A percentile compares a stretch with the other conserved stretches of the same genome.
Evolutionary conservation across 352 stramenopile species (phyloP).

Genomic region (Phytophthora constricta): DNA sequence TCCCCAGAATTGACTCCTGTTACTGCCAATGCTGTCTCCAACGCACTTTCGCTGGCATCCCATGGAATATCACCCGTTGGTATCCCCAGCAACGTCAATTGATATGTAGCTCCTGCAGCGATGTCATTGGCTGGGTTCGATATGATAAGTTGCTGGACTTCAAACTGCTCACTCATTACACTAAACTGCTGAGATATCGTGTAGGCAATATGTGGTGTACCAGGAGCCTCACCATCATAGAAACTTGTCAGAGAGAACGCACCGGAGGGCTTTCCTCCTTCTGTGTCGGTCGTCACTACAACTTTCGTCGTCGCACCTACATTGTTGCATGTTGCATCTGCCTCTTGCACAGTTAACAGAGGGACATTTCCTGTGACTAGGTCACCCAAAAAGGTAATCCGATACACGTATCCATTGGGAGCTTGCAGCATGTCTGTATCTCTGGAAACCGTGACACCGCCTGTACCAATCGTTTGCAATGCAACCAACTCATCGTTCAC

Average conservation of each 20-base stretch:
- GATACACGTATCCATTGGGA: constrained; percentile 65
- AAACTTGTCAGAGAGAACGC: constrained; percentile 53
- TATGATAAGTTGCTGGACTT: constrained; percentile 67
- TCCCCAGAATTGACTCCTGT: constrained; percentile 30
- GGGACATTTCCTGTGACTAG: constrained; percentile 61
- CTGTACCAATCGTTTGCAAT: constrained; percentile 44
- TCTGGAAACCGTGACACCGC: constrained; percentile 53
- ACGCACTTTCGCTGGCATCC: constrained; percentile 54
- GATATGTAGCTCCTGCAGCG: constrained; percentile 42
- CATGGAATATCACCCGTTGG: constrained; percentile 58
- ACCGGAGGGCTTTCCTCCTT: constrained; percentile 38
- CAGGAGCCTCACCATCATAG: constrained; percentile 65
- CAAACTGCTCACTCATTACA: constrained; percentile 76
- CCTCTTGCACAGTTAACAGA: constrained; percentile 23
- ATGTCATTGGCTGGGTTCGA: constrained; percentile 55
- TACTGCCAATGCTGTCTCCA: constrained; percentile 40
- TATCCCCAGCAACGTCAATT: constrained; percentile 35
- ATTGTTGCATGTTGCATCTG: constrained; percentile 10
- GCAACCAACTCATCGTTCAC: constrained; percentile 39
- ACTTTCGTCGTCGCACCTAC: constrained; percentile 17
- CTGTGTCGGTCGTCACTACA: constrained; percentile 16
- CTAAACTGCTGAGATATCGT: constrained; percentile 68
- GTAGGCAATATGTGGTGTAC: constrained; percentile 53
- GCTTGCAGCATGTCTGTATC: constrained; percentile 46
- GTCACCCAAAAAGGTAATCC: constrained; percentile 72